A percentile compares a stretch with the other conserved stretches of the same genome.
These are phyloP conservation scores for Emergomyces orientalis DNA, from an alignment of 2,329 filamentous ascomycete genomes.

Conservation along the genomic window DNA sequence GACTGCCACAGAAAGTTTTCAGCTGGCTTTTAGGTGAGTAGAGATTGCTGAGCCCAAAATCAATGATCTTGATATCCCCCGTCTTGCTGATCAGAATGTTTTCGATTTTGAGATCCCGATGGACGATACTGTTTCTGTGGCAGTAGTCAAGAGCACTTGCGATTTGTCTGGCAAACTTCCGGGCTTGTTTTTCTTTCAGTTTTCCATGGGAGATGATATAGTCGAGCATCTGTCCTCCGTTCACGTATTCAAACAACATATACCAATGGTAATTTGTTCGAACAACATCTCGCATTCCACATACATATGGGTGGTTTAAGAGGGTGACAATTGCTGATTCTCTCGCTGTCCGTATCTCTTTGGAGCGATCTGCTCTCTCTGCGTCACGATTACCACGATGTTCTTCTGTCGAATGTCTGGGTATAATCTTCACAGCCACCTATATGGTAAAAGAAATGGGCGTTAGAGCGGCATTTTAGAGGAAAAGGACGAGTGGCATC, in stretches of 20 bases:
- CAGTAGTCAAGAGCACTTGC: slow-evolving; percentile 95
- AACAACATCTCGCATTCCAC: slow-evolving; percentile 88
- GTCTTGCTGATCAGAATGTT: slow-evolving; percentile 99
- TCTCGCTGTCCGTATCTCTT: slow-evolving; percentile 87
- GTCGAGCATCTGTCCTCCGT: slow-evolving; percentile 97
- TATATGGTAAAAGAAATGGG: slow-evolving; percentile 28
- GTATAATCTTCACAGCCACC: slow-evolving; percentile 97
- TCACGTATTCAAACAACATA: slow-evolving; percentile 99
- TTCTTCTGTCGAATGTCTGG: slow-evolving; percentile 80
- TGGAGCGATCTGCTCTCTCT: slow-evolving; percentile 88
- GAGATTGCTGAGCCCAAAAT: slow-evolving; percentile 94
- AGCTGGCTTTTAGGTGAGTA: slow-evolving; percentile 77
- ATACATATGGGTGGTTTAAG: slow-evolving; percentile 90
- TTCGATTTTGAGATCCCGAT: slow-evolving; percentile 95
- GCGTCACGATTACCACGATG: slow-evolving; percentile 62
- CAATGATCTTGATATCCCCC: slow-evolving; percentile 98
- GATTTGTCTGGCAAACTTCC: slow-evolving; percentile 96
- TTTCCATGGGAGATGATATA: slow-evolving; percentile 98
- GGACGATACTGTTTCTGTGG: slow-evolving; percentile 95
- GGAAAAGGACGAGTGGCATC: neutral
- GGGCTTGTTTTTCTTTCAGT: slow-evolving; percentile 94
- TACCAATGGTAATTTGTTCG: slow-evolving; percentile 99
- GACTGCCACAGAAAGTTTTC: slow-evolving; percentile 93
- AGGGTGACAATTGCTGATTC: slow-evolving; percentile 95
- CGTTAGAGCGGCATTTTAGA: neutral